These are phyloP conservation scores for Torulaspora maleeae DNA, from an alignment of 805 yeast species.

Conservation along the genomic window DNA sequence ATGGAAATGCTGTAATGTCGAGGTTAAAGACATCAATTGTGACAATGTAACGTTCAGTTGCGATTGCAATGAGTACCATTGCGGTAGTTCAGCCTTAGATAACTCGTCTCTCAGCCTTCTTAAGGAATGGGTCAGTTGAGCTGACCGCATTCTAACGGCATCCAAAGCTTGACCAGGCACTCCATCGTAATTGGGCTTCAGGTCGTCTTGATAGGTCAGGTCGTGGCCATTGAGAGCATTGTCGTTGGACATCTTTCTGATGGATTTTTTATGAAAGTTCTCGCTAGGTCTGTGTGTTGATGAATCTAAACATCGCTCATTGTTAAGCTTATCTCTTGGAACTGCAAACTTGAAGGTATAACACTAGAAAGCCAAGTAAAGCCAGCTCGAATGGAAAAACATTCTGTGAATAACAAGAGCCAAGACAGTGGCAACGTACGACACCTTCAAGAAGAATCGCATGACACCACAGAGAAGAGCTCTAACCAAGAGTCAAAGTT, in stretches of 20 bases:
- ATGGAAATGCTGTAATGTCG: slow-evolving; percentile 57
- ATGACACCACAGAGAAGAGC: neutral
- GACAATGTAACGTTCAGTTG: slow-evolving; percentile 81
- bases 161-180: slow-evolving; percentile 62
- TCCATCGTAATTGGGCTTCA: slow-evolving; percentile 36
- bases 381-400: neutral
- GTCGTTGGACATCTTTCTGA: slow-evolving; percentile 6
- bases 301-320: too few species aligned
- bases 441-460: neutral
- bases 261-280: neutral
- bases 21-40: slow-evolving; percentile 73
- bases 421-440: neutral
- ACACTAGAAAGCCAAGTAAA: neutral
- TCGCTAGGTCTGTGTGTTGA: too few species aligned
- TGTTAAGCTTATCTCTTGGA: neutral
- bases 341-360: neutral
- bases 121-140: slow-evolving; percentile 58
- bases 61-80: slow-evolving; percentile 62
- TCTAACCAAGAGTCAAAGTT: slow-evolving; percentile 26
- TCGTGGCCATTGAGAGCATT: slow-evolving; percentile 8
- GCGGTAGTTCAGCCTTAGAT: slow-evolving; percentile 42
- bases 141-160: slow-evolving; percentile 54
- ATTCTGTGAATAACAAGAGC: neutral
- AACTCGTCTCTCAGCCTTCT: slow-evolving; percentile 52
- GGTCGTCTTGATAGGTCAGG: slow-evolving; percentile 16